These are phyloP conservation scores for Keqinozyma sinolaborantium DNA, from an alignment of 1,139 yeast species.

Conservation along the genomic window DNA sequence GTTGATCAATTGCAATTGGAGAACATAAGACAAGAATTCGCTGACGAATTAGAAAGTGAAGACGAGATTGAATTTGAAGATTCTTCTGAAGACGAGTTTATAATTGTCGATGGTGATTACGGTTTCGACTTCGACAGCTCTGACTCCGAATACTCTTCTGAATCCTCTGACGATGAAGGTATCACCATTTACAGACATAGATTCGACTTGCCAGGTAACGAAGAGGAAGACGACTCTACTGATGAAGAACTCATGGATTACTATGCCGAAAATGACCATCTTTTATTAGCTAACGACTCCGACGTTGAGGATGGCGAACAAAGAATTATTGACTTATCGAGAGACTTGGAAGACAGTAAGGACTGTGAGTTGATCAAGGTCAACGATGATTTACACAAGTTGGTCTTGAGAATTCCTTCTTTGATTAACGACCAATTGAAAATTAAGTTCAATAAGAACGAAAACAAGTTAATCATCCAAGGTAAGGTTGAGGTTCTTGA, in stretches of 20 bases:
- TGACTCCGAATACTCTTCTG: constrained; percentile 19
- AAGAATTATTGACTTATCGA: constrained; percentile 39
- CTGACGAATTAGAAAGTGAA: constrained; percentile 32
- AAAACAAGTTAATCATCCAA: constrained; percentile 40
- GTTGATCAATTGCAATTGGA: constrained; percentile 36
- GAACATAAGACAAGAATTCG: constrained; percentile 38
- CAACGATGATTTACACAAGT: constrained; percentile 39
- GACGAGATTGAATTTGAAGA: constrained; percentile 24
- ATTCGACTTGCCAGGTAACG: constrained; percentile 37
- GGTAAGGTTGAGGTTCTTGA: constrained; percentile 33
- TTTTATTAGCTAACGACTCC: constrained; percentile 25
- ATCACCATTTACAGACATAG: constrained; percentile 41
- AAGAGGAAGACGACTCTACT: constrained; percentile 33
- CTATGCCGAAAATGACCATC: constrained; percentile 19
- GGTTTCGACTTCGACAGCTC: constrained; percentile 12
- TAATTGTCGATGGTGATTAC: constrained; percentile 26
- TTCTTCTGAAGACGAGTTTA: constrained; percentile 29
- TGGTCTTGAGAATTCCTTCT: constrained; percentile 43
- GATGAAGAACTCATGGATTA: constrained; percentile 32
- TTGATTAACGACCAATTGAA: constrained; percentile 41
- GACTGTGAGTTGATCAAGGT: constrained; percentile 44
- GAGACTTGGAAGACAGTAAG: constrained; percentile 42
- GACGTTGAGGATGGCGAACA: constrained; percentile 23
- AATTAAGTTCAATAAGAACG: constrained; percentile 38
- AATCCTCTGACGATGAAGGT: constrained; percentile 37